Conservation (phyloP, 2,329 filamentous ascomycete species). For the Diplocarpon mali region DNA sequence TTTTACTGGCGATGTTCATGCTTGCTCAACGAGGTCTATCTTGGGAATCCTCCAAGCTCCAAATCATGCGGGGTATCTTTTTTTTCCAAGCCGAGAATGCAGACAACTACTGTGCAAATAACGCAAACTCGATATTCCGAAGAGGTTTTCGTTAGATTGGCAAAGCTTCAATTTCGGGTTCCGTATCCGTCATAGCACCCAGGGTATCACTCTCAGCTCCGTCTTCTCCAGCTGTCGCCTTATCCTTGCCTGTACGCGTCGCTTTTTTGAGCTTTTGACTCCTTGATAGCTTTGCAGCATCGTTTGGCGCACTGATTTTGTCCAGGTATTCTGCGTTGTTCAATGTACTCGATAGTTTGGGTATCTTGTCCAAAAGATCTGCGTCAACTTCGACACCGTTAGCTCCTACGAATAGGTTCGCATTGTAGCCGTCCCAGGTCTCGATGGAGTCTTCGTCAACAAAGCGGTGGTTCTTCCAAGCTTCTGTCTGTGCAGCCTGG, state of each 20-base stretch:
- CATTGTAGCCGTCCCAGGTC: conserved; percentile 66
- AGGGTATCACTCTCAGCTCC: conserved; percentile 13
- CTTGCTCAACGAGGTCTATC: background rate
- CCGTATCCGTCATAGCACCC: conserved; percentile 11
- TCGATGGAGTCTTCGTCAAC: conserved; percentile 68
- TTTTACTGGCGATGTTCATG: no score
- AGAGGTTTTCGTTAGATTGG: background rate
- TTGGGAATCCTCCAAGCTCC: conserved; percentile 7
- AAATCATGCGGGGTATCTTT: conserved; percentile 21
- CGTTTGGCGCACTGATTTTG: conserved; percentile 43
- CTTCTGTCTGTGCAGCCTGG: conserved; percentile 66
- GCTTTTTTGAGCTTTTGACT: conserved; percentile 19
- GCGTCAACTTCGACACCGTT: conserved; percentile 9
- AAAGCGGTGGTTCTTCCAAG: conserved; percentile 71
- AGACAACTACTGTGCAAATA: conserved; percentile 6
- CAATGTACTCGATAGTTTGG: conserved; percentile 40
- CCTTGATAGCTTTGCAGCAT: conserved; percentile 23
- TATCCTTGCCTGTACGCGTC: conserved; percentile 12
- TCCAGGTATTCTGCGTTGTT: conserved; percentile 50
- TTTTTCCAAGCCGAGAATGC: conserved; percentile 17
- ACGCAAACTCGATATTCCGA: background rate
- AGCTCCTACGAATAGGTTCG: conserved; percentile 48
- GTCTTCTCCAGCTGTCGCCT: conserved; percentile 5
- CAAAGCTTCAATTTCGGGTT: conserved; percentile 1
- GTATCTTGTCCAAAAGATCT: conserved; percentile 15